phyloP scores from a whole-genome alignment of 345 rosid species.

The Eucalyptus paniculata region DNA sequence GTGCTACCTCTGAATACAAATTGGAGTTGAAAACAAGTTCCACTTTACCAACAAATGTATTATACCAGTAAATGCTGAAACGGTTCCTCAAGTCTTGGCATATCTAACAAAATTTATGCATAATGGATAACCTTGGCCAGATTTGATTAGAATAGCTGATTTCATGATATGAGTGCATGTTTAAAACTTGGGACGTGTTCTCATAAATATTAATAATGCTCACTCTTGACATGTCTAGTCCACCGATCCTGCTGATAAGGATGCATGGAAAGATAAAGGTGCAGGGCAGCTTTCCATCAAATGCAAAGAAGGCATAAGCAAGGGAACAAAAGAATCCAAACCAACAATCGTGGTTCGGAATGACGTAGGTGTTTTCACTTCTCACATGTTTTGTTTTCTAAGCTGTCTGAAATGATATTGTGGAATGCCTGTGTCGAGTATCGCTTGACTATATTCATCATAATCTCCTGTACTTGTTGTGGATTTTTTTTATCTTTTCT shows the following conservation, averaged over 20 bases:
- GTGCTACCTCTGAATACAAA: not conserved
- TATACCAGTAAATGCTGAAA: not conserved
- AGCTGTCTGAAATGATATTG: not conserved
- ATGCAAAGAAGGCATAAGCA: constrained; percentile 75
- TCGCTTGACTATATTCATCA: not conserved
- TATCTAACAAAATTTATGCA: not conserved
- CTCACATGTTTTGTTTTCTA: not conserved
- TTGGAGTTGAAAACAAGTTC: not conserved
- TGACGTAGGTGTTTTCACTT: constrained; percentile 40
- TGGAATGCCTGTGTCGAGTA: not conserved
- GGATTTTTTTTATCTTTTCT: not conserved
- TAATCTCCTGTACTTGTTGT: not conserved
- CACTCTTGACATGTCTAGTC: constrained; percentile 31
- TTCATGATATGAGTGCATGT: not conserved
- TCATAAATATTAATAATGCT: not conserved
- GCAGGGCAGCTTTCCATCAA: constrained; percentile 80
- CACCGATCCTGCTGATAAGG: constrained; percentile 66
- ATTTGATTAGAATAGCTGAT: not conserved
- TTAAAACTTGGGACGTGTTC: not conserved
- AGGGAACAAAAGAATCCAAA: constrained; percentile 83
- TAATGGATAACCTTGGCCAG: not conserved
- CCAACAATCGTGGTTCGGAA: constrained; percentile 79
- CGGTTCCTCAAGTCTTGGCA: not conserved
- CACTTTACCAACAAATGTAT: not conserved
- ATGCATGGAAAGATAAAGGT: constrained; percentile 94